Percentiles rank a stretch among this genome's conserved stretches.
Evolutionary conservation across 805 yeast genomes (phyloP).

Genomic region (Saccharomycopsis fibuligera): DNA sequence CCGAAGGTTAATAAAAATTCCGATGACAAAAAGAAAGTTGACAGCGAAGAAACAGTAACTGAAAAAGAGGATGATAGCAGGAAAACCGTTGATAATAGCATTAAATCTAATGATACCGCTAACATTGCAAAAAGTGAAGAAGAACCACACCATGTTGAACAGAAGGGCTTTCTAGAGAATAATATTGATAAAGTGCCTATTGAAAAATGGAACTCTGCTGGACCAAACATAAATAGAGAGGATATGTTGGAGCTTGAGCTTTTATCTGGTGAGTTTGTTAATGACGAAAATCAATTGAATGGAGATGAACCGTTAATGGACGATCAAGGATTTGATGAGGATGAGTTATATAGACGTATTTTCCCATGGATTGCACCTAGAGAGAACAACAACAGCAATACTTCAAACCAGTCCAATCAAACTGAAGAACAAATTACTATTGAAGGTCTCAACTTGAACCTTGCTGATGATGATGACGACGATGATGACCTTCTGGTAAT

Average conservation of each 20-base stretch:
- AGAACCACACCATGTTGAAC: not conserved
- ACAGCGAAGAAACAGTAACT: not conserved
- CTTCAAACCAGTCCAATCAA: not conserved
- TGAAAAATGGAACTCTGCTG: not conserved
- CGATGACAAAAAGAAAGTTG: not conserved
- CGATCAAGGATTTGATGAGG: slow-evolving; percentile 12
- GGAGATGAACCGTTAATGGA: not conserved
- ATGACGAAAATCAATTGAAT: not conserved
- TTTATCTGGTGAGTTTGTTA: not conserved
- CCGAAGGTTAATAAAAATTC: not conserved
- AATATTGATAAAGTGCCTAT: not conserved
- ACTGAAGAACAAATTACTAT: slow-evolving; percentile 1
- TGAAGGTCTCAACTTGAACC: slow-evolving; percentile 6
- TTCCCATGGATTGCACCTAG: slow-evolving; percentile 19
- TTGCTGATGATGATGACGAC: slow-evolving; percentile 5
- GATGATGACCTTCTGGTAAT: slow-evolving; percentile 11
- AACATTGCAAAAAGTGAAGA: not conserved
- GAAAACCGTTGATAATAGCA: not conserved
- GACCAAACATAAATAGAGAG: not conserved
- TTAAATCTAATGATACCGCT: not conserved
- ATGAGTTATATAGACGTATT: slow-evolving; percentile 16
- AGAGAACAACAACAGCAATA: not conserved
- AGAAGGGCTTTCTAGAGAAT: no score
- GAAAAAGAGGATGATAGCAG: not conserved
- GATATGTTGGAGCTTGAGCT: not conserved